Conservation (phyloP, 768 basidiomycete species). For the Podaxis sp. region DNA sequence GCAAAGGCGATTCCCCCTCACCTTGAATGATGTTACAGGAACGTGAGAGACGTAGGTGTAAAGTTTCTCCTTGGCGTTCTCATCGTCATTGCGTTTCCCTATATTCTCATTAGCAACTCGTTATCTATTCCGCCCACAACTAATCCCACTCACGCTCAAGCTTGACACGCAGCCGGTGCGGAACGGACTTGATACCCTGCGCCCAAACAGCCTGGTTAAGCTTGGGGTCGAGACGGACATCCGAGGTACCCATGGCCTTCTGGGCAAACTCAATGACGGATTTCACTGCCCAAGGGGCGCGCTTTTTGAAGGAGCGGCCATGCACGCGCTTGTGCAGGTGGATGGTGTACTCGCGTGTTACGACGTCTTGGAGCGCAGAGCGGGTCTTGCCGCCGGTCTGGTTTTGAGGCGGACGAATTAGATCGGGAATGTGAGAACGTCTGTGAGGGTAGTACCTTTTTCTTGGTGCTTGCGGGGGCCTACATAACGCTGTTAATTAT, state of each 20-base stretch:
- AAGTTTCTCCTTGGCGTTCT: constrained; percentile 97
- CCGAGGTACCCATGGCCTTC: constrained; percentile 93
- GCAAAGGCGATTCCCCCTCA: constrained; percentile 30
- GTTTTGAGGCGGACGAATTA: constrained; percentile 1
- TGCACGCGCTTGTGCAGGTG: constrained; percentile 95
- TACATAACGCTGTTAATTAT: constrained; percentile 21
- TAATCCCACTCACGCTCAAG: constrained; percentile 69
- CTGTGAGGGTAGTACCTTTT: constrained; percentile 46
- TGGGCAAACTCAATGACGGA: constrained; percentile 89
- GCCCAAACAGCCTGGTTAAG: constrained; percentile 97
- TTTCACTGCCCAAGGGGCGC: constrained; percentile 96
- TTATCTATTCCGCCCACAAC: background rate
- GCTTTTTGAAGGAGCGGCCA: constrained; percentile 95
- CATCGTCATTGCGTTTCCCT: constrained; percentile 99
- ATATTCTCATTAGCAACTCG: constrained; percentile 13
- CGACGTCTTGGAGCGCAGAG: constrained; percentile 97
- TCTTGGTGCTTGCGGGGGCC: constrained; percentile 52
- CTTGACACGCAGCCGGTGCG: constrained; percentile 88
- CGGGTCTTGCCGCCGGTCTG: constrained; percentile 84
- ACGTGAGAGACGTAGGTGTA: constrained; percentile 89
- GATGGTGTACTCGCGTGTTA: constrained; percentile 98
- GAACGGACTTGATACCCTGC: constrained; percentile 91
- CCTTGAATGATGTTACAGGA: constrained; percentile 82
- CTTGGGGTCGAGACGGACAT: constrained; percentile 92
- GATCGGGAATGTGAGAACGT: background rate